These are phyloP conservation scores for Porphyrellus cyaneotinctus DNA, from an alignment of 768 basidiomycete genomes.

Conservation along the genomic window DNA sequence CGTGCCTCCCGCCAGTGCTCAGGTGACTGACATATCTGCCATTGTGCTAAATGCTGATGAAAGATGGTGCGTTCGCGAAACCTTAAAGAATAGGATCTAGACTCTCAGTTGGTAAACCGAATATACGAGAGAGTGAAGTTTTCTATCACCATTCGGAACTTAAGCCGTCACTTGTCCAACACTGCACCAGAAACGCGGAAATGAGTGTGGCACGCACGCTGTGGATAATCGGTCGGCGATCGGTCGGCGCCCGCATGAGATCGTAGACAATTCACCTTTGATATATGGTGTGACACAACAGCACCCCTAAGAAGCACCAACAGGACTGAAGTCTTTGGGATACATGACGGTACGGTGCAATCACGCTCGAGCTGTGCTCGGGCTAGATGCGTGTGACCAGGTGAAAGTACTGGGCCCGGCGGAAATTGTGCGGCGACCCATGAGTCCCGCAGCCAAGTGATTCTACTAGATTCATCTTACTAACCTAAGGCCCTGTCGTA, in stretches of 20 bases:
- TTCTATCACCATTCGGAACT: background rate
- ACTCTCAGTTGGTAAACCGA: background rate
- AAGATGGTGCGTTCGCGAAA: background rate
- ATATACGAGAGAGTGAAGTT: background rate
- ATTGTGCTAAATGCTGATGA: background rate
- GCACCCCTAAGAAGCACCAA: background rate
- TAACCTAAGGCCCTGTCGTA: background rate
- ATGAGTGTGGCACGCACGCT: background rate
- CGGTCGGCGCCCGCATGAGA: background rate
- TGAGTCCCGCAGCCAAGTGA: too few relatives aligned
- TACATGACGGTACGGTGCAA: background rate
- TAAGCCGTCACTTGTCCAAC: background rate
- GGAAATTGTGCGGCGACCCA: background rate
- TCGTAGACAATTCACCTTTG: background rate
- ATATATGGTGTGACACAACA: background rate
- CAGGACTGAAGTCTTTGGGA: background rate
- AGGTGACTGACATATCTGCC: background rate
- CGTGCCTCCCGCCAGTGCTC: background rate
- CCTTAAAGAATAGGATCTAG: background rate
- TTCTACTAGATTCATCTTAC: background rate
- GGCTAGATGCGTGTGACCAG: background rate
- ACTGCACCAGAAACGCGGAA: background rate
- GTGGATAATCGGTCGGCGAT: too few relatives aligned
- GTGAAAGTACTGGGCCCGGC: background rate
- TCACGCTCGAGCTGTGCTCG: too few relatives aligned